A percentile compares a stretch with the other conserved stretches of the same genome.
These are phyloP conservation scores for Halophytophthora polymorphica DNA, from an alignment of 352 stramenopile genomes.

Conservation along the genomic window DNA sequence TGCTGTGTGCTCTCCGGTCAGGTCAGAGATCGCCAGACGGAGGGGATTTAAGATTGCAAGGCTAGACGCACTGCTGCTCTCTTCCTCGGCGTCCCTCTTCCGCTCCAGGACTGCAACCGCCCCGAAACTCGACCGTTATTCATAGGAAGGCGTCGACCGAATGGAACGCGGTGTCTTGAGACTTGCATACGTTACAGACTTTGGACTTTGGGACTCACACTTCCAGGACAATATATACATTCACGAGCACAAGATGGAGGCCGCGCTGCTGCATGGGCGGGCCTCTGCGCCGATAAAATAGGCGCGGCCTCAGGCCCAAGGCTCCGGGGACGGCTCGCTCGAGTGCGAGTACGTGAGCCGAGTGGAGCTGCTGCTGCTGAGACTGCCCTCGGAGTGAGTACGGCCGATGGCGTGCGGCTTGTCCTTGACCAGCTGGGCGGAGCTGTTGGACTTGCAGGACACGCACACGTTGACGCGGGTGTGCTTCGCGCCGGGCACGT, in stretches of 20 bases:
- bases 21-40: too few relatives aligned
- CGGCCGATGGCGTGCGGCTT: too few relatives aligned
- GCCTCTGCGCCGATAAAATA: too few relatives aligned
- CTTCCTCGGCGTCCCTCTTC: background rate
- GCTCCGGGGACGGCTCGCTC: slow-evolving; percentile 13
- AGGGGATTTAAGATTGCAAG: background rate
- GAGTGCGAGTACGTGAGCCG: slow-evolving; percentile 16
- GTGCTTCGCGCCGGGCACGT: slow-evolving; percentile 27
- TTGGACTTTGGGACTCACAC: background rate
- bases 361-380: too few relatives aligned
- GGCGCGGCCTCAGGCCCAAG: background rate
- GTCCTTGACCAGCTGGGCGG: slow-evolving; percentile 10
- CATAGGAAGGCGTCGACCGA: too few relatives aligned
- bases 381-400: too few relatives aligned
- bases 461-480: slow-evolving; percentile 28
- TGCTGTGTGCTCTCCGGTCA: too few relatives aligned
- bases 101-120: too few relatives aligned
- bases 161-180: too few relatives aligned
- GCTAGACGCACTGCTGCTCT: background rate
- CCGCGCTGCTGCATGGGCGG: too few relatives aligned
- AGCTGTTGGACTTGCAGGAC: slow-evolving; percentile 20
- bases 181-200: background rate
- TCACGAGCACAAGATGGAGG: background rate
- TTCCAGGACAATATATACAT: background rate
- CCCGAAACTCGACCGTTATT: too few relatives aligned